Evolutionary conservation across 371 early-diverging fungal species (phyloP).

Genomic region (Mucor irregularis): DNA sequence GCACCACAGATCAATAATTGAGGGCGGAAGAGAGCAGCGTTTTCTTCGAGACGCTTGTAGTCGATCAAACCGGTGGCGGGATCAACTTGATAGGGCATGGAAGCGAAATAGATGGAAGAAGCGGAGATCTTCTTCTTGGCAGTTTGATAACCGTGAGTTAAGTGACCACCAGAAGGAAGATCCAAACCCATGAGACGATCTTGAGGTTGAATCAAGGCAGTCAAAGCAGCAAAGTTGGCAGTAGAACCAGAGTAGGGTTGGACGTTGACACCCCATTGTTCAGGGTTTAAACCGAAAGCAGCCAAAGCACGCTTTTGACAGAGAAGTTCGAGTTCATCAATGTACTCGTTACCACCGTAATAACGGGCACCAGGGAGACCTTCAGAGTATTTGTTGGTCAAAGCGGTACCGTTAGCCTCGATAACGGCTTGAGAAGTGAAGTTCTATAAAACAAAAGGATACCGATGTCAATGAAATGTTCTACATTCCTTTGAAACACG

Average conservation of each 20-base stretch:
- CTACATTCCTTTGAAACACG: not conserved
- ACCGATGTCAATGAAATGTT: not conserved
- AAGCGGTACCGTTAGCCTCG: conserved; percentile 96
- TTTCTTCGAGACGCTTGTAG: conserved; percentile 91
- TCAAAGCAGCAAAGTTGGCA: conserved; percentile 98
- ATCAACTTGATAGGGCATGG: conserved; percentile 96
- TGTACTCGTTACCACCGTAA: conserved; percentile 96
- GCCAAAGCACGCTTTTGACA: conserved; percentile 96
- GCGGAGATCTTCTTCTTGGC: conserved; percentile 99
- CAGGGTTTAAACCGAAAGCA: conserved; percentile 90
- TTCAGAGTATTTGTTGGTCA: conserved; percentile 99
- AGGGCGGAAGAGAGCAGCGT: conserved; percentile 93
- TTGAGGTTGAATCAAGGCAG: conserved; percentile 93
- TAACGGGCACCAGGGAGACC: conserved; percentile 96
- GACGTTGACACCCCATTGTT: conserved; percentile 99
- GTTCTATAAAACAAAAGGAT: conserved; percentile 83
- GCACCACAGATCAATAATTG: conserved; percentile 98
- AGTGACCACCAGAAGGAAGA: conserved; percentile 98
- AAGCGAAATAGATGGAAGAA: conserved; percentile 97
- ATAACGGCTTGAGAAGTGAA: conserved; percentile 97
- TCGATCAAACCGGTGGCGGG: conserved; percentile 90
- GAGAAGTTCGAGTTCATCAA: conserved; percentile 94
- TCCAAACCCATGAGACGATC: conserved; percentile 97
- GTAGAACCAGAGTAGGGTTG: conserved; percentile 98
- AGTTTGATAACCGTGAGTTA: conserved; percentile 99